Base-by-base conservation (phyloP, 1,284 basidiomycete genomes). In the Ceratobasidium sp. region DNA sequence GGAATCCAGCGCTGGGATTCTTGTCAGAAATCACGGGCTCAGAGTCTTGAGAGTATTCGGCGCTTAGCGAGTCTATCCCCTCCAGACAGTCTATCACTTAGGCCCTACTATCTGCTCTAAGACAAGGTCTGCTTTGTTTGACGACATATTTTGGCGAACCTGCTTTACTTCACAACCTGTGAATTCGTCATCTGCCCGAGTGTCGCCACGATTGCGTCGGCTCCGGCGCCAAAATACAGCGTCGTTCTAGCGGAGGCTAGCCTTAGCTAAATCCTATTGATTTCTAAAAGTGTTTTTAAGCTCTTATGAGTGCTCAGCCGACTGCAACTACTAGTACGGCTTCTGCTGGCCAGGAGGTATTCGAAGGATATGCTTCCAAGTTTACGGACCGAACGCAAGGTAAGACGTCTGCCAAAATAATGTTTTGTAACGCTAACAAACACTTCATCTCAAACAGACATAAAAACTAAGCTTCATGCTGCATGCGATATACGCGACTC, bases 401-500 rank as follows among this genome's bases (percentile, higher is more conserved):
- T 76, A 15, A 57, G 74, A 46, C 17, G 23, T 6, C 23, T 28
- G 44, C 54, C 20, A 71, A 46, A 26, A 56, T 46, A 48, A 15
- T 71, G 42, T 71, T 61, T 15, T 46, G 42, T 28, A 28, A n/a
- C 46, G 44, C 67, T 68, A 26, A 69, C 38, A 23, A 54, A 56
- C 28, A 17, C 17, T 15, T 71, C 20, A 38, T 48, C 33, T 64
- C 50, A 15, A 64, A 17, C 79, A 94, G 93, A 94, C 84, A 87
- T 94, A 80, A 90, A 90, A 79, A 89, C 89, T 0, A 94, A 93
- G 84, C 88, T 91, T 83, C 86, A 87, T 6, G 88, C 91, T 56
- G 94, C 94, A 66, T 90, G 88, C 79, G 96, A 97, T 84, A 90
- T 98, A 79, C 89, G 95, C 77, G 96, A 97, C 84, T 91, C 93